Base-by-base conservation (phyloP, 805 yeast genomes). In the Starmerella stellata region DNA sequence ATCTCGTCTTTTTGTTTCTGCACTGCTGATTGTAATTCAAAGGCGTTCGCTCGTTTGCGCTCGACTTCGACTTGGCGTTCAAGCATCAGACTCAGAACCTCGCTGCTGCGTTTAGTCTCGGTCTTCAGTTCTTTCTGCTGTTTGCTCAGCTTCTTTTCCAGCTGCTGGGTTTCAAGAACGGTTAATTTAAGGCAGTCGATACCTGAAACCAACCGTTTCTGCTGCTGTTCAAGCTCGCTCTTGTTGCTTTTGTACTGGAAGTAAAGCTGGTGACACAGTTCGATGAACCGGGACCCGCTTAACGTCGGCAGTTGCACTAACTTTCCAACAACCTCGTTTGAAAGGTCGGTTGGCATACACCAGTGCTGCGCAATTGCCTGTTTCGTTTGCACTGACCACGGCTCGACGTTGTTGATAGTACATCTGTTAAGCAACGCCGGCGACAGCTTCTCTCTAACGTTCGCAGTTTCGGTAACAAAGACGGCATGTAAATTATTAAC, bases 401-500 rank as follows among this genome's bases (percentile, higher is more conserved):
- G 72, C 4, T 93, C 93, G 76, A 82, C 73, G 83, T 87, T 80
- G 51, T 76, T 72, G 29, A 87, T 57, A 2, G 81, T 92, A 62
- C 95, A 85, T 51, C 96, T 63, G 51, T 85, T 85, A 57, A 81
- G 75, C 25, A 85, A 59, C 0, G 95, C 95, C 0, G 95, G 93
- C 0, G 95, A 85, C 0, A 82, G 63, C 0, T 74, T 38, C 1
- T 55, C 38, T n/a, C n/a, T n/a, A 7, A 57, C 39, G n/a, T 46
- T 52, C 14, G 72, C 69, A 44, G 13, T 21, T 11, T 32, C 35
- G 18, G 81, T 66, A 0, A 83, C 78, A 52, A 87, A 81, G 0
- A 82, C 70, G 20, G 83, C 85, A 55, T 87, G 96, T 16, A 87
- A 60, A 47, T 83, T 80, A 18, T 60, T 57, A 0, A 85, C 66